Percentiles rank a stretch among this genome's conserved stretches.
Evolutionary conservation across 768 basidiomycete species (phyloP).

Genomic region (Termitomyces titanicus): DNA sequence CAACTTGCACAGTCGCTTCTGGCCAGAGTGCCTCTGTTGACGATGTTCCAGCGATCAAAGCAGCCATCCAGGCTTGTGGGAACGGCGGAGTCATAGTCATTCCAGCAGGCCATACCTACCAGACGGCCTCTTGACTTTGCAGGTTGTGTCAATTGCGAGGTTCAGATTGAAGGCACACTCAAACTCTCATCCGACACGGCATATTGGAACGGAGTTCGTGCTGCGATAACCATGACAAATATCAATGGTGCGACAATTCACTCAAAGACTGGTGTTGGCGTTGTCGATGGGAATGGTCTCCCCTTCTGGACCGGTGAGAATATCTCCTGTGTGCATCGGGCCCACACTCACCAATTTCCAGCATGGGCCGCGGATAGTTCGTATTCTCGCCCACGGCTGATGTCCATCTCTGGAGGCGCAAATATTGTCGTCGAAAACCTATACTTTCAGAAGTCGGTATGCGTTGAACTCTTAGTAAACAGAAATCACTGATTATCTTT

Average conservation of each 20-base stretch:
- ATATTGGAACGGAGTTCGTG: conserved; percentile 25
- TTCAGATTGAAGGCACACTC: conserved; percentile 27
- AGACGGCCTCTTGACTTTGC: conserved; percentile 24
- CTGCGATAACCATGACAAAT: conserved; percentile 19
- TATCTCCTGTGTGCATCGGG: neutral
- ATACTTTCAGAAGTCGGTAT: conserved; percentile 21
- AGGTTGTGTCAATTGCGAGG: conserved; percentile 26
- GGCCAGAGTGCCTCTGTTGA: conserved; percentile 21
- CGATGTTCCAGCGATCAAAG: conserved; percentile 27
- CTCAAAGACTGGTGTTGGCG: conserved; percentile 23
- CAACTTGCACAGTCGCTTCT: conserved; percentile 24
- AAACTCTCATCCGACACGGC: conserved; percentile 24
- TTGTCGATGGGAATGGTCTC: conserved; percentile 26
- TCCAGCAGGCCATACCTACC: conserved; percentile 21
- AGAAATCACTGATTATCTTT: neutral
- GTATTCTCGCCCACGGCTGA: conserved; percentile 23
- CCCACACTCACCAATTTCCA: neutral
- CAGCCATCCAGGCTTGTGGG: conserved; percentile 26
- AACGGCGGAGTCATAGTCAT: conserved; percentile 28
- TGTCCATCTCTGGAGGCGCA: conserved; percentile 22
- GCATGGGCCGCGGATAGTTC: conserved; percentile 23
- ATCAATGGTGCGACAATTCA: conserved; percentile 21
- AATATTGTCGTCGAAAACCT: conserved; percentile 25
- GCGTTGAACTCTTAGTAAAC: neutral
- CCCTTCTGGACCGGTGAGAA: conserved; percentile 24